These are phyloP conservation scores for Russula lepida DNA, from an alignment of 768 basidiomycete species.

Conservation along the genomic window DNA sequence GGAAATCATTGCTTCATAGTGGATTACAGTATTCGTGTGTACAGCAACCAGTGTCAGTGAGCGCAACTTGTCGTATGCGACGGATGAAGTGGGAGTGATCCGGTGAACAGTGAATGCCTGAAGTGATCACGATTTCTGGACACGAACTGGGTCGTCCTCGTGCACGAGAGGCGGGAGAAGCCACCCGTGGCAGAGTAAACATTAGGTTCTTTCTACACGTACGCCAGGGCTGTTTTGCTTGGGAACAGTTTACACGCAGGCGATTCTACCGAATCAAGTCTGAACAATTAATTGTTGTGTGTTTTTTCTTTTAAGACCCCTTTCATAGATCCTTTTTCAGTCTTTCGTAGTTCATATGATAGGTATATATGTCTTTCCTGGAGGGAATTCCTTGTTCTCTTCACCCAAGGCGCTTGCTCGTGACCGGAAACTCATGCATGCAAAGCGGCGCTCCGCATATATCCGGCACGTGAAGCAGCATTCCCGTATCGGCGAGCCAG, in stretches of 20 bases:
- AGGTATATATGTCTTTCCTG: background rate
- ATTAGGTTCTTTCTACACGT: background rate
- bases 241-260: background rate
- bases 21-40: background rate
- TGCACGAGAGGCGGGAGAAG: background rate
- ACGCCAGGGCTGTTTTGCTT: background rate
- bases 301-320: background rate
- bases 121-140: background rate
- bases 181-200: background rate
- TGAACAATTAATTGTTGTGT: background rate
- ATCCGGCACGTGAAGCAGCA: background rate
- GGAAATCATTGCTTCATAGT: background rate
- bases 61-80: background rate
- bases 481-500: background rate
- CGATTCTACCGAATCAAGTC: background rate
- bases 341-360: background rate
- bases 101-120: background rate
- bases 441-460: background rate
- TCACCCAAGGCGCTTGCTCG: no score
- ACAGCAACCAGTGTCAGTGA: background rate
- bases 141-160: background rate
- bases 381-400: slow-evolving; percentile 9
- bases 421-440: background rate
- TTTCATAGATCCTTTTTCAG: background rate
- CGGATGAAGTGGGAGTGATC: background rate